Evolutionary conservation across 306 rosid species (phyloP).

Genomic region (Medicago truncatula): MtrunA17r5.0-ANR NC_053048.1:39540001-39540500

Average conservation of each 20-base stretch:
- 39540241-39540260: slow-evolving; percentile 14
- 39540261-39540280: not conserved
- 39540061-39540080: slow-evolving; percentile 97
- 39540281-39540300: not conserved
- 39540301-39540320: slow-evolving; percentile 9
- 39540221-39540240: slow-evolving; percentile 39
- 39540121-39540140: slow-evolving; percentile 76
- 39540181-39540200: slow-evolving; percentile 73
- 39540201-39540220: slow-evolving; percentile 83
- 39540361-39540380: slow-evolving; percentile 5
- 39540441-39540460: slow-evolving; percentile 28
- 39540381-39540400: slow-evolving; percentile 12
- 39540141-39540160: slow-evolving; percentile 74
- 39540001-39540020: slow-evolving; percentile 19
- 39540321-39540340: slow-evolving; percentile 10
- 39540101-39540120: slow-evolving; percentile 93
- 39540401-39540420: slow-evolving; percentile 4
- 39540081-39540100: slow-evolving; percentile 92
- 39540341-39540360: slow-evolving; percentile 5
- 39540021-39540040: slow-evolving; percentile 8
- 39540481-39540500: slow-evolving; percentile 83
- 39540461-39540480: slow-evolving; percentile 1
- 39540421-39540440: slow-evolving; percentile 17
- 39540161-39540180: slow-evolving; percentile 58
- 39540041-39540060: slow-evolving; percentile 75